Evolutionary conservation across 768 basidiomycete genomes (phyloP), one percentile per base, ranked within the genome.

Genomic region (Lactarius psammicola): DNA sequence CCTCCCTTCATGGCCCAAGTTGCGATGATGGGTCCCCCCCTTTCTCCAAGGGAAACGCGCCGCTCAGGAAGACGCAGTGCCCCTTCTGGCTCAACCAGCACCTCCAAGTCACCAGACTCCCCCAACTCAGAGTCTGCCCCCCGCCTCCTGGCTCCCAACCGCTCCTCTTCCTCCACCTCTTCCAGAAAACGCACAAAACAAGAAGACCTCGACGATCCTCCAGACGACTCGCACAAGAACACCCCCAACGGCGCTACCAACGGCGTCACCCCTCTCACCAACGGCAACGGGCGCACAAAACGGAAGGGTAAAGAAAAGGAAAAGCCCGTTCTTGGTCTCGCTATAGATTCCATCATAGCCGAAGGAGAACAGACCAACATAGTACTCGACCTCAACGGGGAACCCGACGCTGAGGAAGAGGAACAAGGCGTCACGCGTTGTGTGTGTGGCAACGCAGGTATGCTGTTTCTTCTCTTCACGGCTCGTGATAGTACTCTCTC

Each of bases 401-500:
- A 63, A 3, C 61, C 61, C 65, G 82, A 82, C 55, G 87, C 79
- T 28, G 78, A 79, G 56, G 81, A 80, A 62, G 87, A 88, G 71
- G 87, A 85, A 57, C 76, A 77, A 60, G 83, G 85, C 38, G 74
- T 85, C 66, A 95, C 93, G 74, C 88, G 93, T 69, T 95, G 93
- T 76, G 83, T 94, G 59, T 95, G 93, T 80, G 90, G 90, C 68
- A 87, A 85, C 77, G 82, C 85, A 69, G 90, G 89, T 93, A 71
- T 72, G 85, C 78, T 69, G 68, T 56, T 65, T 65, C 56, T 56
- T 62, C 65, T 64, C 51, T 38, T 62, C 42, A 31, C 62, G 63
- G 64, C 65, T 66, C 44, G 11, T 42, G n/a, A 49, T 40, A 26
- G 17, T 42, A 33, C 60, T 58, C 65, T 36, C 20, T 33, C n/a